Base-by-base conservation (phyloP, 1,284 basidiomycete species). In the Sphaerobolus stellatus region DNA sequence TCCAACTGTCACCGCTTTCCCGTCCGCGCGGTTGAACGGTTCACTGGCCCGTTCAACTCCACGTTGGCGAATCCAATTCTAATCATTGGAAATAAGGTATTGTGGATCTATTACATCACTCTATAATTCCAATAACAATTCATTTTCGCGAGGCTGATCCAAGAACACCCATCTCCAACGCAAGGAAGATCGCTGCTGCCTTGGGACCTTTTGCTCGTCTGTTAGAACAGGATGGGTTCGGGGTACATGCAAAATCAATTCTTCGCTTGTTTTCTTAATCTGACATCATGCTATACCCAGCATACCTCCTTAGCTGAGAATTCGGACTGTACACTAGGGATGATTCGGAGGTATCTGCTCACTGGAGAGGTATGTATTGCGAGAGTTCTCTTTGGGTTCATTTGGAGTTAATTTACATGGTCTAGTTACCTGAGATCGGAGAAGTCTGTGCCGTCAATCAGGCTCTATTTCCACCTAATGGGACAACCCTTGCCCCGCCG, bases 1-100 rank as follows among this genome's bases (percentile, higher is more conserved):
- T 9, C n/a, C 9, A 34, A 34, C 33, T 50, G 48, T 20, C 48
- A 50, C 33, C 28, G 48, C 29, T 50, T 50, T 27, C 48, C 48
- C 22, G 33, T 36, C 29, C 22, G 48, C n/a, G 48, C 45, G 5
- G 16, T 22, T 16, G 48, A 28, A 18, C 81, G 79, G 75, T 74
- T 64, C 56, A 40, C 55, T 13, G 67, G 68, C 0, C 66, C 66
- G 16, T 68, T 66, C 61, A 68, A 68, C 53, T 57, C 57, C 28
- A 67, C 65, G 25, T 50, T 67, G 31, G 56, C 58, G 20, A 66
- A 65, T 54, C 62, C 63, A 11, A 64, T 70, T 18, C 58, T 70
- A 9, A 56, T 68, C 24, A 54, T 70, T 44, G 66, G 50, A 6
- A 52, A 52, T 22, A 45, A 52, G 20, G 50, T 52, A 25, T n/a